Base-by-base conservation (phyloP, 1,139 yeast genomes). In the Zhuliangozyma blackwelliae region DNA sequence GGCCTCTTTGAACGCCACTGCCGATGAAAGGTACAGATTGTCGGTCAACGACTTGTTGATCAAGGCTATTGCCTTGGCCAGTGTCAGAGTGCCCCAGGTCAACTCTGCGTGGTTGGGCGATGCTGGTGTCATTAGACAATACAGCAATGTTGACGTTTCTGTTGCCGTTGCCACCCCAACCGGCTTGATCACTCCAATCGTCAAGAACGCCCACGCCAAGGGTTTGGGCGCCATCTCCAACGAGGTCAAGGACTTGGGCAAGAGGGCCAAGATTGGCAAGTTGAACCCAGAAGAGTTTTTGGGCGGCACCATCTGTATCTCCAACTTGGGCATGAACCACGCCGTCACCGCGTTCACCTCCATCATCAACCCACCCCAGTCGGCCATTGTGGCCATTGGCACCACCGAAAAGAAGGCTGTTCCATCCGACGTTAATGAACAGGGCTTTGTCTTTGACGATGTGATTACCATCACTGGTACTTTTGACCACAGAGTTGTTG, bases 111-210 rank as follows among this genome's bases (percentile, higher is more conserved):
- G 97, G 95, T 75, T 92, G 55, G 96, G 85, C 58, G 70, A 76
- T 33, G 83, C 90, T 69, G 89, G 90, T 48, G 82, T 92, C 52
- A 86, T 94, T 55, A 87, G 99, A 72, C 90, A 86, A 68, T 92
- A 81, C 77, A 73, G 76, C 57, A 83, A 81, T 54, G 97, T 90
- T 43, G 99, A 92, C 60, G 95, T 92, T 42, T 89, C 97, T 23
- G 97, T 92, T 44, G 99, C 99, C 32, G 99, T 92, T 47, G 95
- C 98, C 45, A 92, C 98, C 16, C 97, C 97, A 61, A 79, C 95
- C 40, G 99, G 99, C 40, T 77, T 92, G 54, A 83, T 94, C 63
- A 92, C 99, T 35, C 99, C 99, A 49, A 92, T 92, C 52, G 88
- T 92, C 50, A 82, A 79, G 65, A 75, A 82, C 56, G 96, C 95